Evolutionary conservation across 371 early-diverging fungal genomes (phyloP).

Genomic region (Apophysomyces elegans): DNA sequence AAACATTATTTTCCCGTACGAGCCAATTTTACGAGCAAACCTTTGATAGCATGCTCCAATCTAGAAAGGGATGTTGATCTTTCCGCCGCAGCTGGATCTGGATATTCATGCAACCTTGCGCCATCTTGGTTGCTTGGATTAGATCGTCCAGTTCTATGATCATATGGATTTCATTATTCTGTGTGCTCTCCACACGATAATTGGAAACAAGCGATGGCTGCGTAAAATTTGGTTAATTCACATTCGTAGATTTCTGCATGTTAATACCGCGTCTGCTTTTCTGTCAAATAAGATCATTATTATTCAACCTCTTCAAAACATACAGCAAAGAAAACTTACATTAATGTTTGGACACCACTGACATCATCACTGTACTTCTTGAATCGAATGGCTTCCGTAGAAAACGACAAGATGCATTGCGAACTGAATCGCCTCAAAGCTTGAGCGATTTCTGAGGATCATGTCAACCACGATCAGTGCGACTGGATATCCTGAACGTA

Average conservation of each 20-base stretch:
- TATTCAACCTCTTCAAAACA: background rate
- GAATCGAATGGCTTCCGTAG: slow-evolving; percentile 46
- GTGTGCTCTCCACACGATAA: slow-evolving; percentile 52
- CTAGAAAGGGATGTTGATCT: slow-evolving; percentile 39
- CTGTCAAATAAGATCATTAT: slow-evolving; percentile 8
- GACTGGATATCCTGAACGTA: background rate
- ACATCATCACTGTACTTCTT: slow-evolving; percentile 46
- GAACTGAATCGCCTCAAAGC: slow-evolving; percentile 43
- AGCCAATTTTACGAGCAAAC: slow-evolving; percentile 15
- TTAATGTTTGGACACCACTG: slow-evolving; percentile 60
- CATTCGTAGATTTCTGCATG: background rate
- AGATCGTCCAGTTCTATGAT: slow-evolving; percentile 51
- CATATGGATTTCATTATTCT: slow-evolving; percentile 54
- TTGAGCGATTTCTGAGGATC: slow-evolving; percentile 36
- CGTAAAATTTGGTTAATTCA: background rate
- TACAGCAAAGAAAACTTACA: slow-evolving; percentile 40
- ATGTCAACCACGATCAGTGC: background rate
- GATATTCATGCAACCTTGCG: slow-evolving; percentile 39
- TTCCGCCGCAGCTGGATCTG: slow-evolving; percentile 45
- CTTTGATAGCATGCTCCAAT: slow-evolving; percentile 36
- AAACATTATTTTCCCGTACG: slow-evolving; percentile 13
- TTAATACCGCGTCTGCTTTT: slow-evolving; percentile 30
- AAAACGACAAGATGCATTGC: slow-evolving; percentile 49
- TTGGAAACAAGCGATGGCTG: slow-evolving; percentile 61
- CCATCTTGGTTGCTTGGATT: slow-evolving; percentile 49